Evolutionary conservation across 257 asterid genomes (phyloP).

Genomic region (Voacanga thouarsii): DNA sequence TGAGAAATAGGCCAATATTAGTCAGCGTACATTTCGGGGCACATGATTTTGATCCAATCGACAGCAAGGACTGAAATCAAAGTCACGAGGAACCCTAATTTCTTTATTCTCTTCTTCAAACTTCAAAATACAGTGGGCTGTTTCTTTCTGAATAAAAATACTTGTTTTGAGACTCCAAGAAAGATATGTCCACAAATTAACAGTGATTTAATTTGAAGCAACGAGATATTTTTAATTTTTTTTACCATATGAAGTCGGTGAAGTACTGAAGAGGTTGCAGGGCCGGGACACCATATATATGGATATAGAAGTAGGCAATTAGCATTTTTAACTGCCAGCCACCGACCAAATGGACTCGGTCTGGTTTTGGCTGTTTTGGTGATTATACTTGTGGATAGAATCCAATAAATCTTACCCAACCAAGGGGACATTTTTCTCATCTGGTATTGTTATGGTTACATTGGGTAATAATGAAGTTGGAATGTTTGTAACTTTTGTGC

Average conservation of each 20-base stretch:
- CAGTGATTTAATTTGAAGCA: background rate
- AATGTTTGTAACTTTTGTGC: too few relatives aligned
- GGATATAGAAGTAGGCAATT: background rate
- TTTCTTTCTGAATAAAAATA: background rate
- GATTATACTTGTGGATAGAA: background rate
- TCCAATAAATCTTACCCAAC: background rate
- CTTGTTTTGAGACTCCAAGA: slow-evolving; percentile 35
- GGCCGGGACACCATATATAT: too few relatives aligned
- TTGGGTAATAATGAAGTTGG: too few relatives aligned
- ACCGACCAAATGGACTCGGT: background rate
- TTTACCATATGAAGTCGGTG: background rate
- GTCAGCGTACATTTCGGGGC: slow-evolving; percentile 67
- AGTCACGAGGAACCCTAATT: slow-evolving; percentile 30
- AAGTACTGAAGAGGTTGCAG: background rate
- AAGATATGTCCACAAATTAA: slow-evolving; percentile 24
- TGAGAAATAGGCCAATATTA: slow-evolving; percentile 21
- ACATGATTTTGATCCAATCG: slow-evolving; percentile 59
- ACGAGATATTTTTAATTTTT: slow-evolving; percentile 12
- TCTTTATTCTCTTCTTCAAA: background rate
- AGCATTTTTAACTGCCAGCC: background rate
- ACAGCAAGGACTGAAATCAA: slow-evolving; percentile 50
- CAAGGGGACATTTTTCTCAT: too few relatives aligned
- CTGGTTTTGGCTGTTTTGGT: background rate
- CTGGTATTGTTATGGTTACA: too few relatives aligned
- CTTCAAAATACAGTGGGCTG: slow-evolving; percentile 23